These are phyloP conservation scores for Bonia amplexicaulis DNA, from an alignment of 176 grass and related monocot genomes.

Conservation along the genomic window DNA sequence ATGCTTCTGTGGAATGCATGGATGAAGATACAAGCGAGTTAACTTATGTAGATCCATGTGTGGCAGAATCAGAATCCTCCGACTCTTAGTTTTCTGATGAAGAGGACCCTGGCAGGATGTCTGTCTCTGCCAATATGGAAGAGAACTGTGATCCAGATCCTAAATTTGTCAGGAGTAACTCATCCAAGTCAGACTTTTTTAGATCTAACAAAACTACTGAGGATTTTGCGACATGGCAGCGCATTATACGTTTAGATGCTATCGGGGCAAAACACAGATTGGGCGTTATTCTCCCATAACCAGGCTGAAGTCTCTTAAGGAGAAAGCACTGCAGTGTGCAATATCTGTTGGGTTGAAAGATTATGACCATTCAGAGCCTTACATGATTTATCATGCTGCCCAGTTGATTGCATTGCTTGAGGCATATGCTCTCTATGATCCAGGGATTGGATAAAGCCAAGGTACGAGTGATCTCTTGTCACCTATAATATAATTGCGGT, in stretches of 20 bases:
- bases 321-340: constrained; percentile 51
- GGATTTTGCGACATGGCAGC: constrained; percentile 78
- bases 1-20: constrained; percentile 12
- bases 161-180: constrained; percentile 43
- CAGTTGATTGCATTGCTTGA: constrained; percentile 71
- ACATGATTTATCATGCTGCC: constrained; percentile 86
- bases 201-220: constrained; percentile 50
- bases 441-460: constrained; percentile 90
- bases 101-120: constrained; percentile 51
- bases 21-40: constrained; percentile 52
- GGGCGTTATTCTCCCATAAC: constrained; percentile 55
- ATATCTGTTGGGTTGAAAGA: constrained; percentile 62
- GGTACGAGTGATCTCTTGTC: constrained; percentile 96
- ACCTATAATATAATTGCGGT: constrained; percentile 74
- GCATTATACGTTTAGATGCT: constrained; percentile 85
- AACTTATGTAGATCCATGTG: constrained; percentile 35
- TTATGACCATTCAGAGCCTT: constrained; percentile 75
- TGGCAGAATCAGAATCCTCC: constrained; percentile 64
- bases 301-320: constrained; percentile 54
- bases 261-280: constrained; percentile 72
- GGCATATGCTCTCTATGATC: constrained; percentile 85
- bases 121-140: constrained; percentile 19
- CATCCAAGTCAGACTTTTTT: constrained; percentile 40
- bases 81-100: constrained; percentile 64
- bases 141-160: constrained; percentile 33